Evolutionary conservation across 1,284 basidiomycete species (phyloP).

Genomic region (Cryptococcus jaspeensis): DNA sequence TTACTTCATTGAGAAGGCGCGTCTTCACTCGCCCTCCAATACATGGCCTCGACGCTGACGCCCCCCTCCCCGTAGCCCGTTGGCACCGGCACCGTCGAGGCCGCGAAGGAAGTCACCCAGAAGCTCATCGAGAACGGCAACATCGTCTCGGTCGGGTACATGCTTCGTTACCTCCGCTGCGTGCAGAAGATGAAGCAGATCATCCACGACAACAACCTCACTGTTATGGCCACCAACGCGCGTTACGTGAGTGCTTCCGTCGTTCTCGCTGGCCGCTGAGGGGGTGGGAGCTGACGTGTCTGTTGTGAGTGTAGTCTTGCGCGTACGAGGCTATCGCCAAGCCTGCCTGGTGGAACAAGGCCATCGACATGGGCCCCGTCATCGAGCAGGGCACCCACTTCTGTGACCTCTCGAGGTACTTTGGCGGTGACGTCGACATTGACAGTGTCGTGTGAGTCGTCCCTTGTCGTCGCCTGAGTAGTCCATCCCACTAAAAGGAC

Average conservation of each 20-base stretch:
- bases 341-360: conserved; percentile 97
- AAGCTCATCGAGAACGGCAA: conserved; percentile 67
- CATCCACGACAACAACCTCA: conserved; percentile 88
- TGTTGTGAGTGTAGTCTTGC: conserved; percentile 54
- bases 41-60: neutral
- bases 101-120: conserved; percentile 64
- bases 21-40: neutral
- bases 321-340: conserved; percentile 89
- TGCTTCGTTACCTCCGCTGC: conserved; percentile 89
- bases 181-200: conserved; percentile 98
- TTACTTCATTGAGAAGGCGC: conserved; percentile 85
- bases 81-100: conserved; percentile 70
- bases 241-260: conserved; percentile 74
- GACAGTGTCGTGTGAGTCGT: conserved; percentile 61
- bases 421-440: conserved; percentile 94
- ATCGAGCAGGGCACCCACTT: conserved; percentile 94
- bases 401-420: conserved; percentile 76
- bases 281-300: neutral
- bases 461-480: neutral
- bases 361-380: conserved; percentile 74
- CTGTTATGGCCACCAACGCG: conserved; percentile 96
- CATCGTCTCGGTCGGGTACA: conserved; percentile 86
- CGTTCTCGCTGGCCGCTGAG: neutral
- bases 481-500: no score
- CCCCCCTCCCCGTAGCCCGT: conserved; percentile 58